phyloP scores from a whole-genome alignment of 345 rosid genomes.

The Brassica carinata region DNA sequence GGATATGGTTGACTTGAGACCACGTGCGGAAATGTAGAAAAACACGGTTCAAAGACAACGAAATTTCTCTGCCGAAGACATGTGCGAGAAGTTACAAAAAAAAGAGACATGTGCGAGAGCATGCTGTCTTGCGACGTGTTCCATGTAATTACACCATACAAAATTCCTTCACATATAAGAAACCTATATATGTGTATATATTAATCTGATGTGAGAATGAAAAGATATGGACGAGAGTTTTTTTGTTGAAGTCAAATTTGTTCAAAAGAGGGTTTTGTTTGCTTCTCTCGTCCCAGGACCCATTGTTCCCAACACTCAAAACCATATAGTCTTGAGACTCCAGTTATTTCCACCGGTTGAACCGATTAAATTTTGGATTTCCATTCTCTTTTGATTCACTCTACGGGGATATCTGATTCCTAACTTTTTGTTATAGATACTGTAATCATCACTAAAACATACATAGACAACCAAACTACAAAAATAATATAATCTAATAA shows the following conservation, averaged over 20 bases:
- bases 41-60: slow-evolving; percentile 41
- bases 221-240: slow-evolving; percentile 14
- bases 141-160: slow-evolving; percentile 29
- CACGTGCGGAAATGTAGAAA: slow-evolving; percentile 34
- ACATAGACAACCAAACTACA: background rate
- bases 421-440: background rate
- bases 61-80: slow-evolving; percentile 37
- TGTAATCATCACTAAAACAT: background rate
- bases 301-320: background rate
- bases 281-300: slow-evolving; percentile 16
- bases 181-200: background rate
- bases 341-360: slow-evolving; percentile 1
- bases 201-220: background rate
- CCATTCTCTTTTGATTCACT: background rate
- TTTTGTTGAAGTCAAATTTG: background rate
- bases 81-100: background rate
- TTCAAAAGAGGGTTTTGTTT: slow-evolving; percentile 1
- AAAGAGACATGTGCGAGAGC: slow-evolving; percentile 11
- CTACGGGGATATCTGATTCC: background rate
- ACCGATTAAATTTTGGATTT: background rate
- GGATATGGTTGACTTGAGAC: slow-evolving; percentile 38
- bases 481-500: background rate
- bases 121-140: slow-evolving; percentile 35
- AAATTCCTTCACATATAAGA: background rate
- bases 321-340: background rate